Base-by-base conservation (phyloP, 352 stramenopile species). In the Pythium aristosporum region DNA sequence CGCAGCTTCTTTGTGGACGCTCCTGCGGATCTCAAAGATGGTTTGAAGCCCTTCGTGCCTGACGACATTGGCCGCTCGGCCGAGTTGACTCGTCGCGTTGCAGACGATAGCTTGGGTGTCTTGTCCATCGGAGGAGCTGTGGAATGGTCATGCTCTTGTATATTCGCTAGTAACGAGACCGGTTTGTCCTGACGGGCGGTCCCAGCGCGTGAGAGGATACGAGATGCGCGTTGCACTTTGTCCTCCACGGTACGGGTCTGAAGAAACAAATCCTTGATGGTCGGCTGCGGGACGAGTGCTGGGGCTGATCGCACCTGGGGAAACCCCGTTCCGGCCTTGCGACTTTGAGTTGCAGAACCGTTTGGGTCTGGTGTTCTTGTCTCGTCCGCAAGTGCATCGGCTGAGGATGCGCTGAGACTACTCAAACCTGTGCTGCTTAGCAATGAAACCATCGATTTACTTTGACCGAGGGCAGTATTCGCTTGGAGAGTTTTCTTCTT, bases 1-100 rank as follows among this genome's bases (percentile, higher is more conserved):
- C 80, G 75, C 25, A 79, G 71, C 65, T 91, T 91, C 73, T 89
- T 91, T 10, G 23, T 28, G 21, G 67, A 55, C 21, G 51, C 48
- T 3, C 64, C 65, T 5, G 18, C 50, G 1, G 69, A 12, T 21
- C 63, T 68, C 2, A 51, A 36, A 1, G 57, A 55, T 12, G 63
- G 57, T 25, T 53, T 72, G 0, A 39, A 37, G 32, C 62, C 11
- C 59, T 60, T 52, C 21, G 48, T 8, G 7, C 55, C 55, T 2
- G 30, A 32, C 6, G 55, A 62, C 30, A 20, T 36, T 30, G 28
- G 42, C 16, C 54, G 50, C 12, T 50, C 20, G 43, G 63, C 32
- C 47, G 61, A 46, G n/a, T 62, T 59, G 6, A 37, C 56, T 28
- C 61, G 48, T 34, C 51, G 43, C 8, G 46, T 47, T 4, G 60